These are phyloP conservation scores for Acidiella bohemica DNA, from an alignment of 495 filamentous ascomycete species.

Conservation along the genomic window DNA sequence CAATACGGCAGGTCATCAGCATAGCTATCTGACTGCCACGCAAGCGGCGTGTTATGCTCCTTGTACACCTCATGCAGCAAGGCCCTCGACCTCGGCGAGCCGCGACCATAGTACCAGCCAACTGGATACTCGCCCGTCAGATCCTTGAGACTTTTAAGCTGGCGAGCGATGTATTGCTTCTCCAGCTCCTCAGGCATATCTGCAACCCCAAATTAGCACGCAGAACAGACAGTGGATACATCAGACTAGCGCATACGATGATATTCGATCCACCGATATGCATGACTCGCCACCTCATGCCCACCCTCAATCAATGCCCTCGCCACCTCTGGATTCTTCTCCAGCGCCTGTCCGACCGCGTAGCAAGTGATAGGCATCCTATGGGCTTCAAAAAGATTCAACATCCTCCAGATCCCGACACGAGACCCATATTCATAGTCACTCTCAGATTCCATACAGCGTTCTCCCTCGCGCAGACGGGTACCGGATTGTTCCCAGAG, in stretches of 20 bases:
- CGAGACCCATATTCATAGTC: slow-evolving; percentile 33
- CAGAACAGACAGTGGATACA: too few relatives aligned
- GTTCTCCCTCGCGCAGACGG: slow-evolving; percentile 24
- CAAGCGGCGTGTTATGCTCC: slow-evolving; percentile 25
- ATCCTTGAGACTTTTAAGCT: slow-evolving; percentile 25
- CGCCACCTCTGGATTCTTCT: slow-evolving; percentile 28
- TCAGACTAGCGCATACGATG: too few relatives aligned
- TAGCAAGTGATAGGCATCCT: slow-evolving; percentile 31
- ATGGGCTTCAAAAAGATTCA: slow-evolving; percentile 30
- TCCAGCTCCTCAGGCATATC: slow-evolving; percentile 27
- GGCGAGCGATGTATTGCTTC: slow-evolving; percentile 30
- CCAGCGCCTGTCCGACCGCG: slow-evolving; percentile 29
- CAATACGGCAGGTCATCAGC: slow-evolving; percentile 35
- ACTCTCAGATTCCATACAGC: slow-evolving; percentile 27
- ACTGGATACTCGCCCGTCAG: slow-evolving; percentile 26
- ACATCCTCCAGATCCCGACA: slow-evolving; percentile 30
- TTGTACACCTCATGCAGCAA: slow-evolving; percentile 30
- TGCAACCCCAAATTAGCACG: too few relatives aligned
- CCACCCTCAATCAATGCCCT: slow-evolving; percentile 25
- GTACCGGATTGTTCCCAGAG: slow-evolving; percentile 28
- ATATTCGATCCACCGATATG: slow-evolving; percentile 28
- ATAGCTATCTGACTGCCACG: slow-evolving; percentile 30
- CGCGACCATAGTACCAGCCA: slow-evolving; percentile 33
- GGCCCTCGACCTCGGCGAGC: slow-evolving; percentile 23
- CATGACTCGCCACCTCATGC: slow-evolving; percentile 32